Conservation (phyloP, 2,329 filamentous ascomycete species). For the Pyrenochaeta sp. region DNA sequence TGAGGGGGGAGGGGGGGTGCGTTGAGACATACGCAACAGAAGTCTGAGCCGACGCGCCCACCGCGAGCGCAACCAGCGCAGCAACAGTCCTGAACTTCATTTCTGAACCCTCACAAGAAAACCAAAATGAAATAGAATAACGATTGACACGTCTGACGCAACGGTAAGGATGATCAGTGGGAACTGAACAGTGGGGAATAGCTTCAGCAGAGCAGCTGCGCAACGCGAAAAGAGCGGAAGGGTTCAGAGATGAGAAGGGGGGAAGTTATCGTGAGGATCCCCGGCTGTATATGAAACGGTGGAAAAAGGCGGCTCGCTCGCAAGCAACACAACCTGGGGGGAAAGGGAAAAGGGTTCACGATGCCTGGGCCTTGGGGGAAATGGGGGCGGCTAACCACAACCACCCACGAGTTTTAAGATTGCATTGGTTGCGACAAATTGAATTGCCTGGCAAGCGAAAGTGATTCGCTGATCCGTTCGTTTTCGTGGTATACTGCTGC, state of each 20-base stretch:
- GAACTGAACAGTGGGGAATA: constrained; percentile 38
- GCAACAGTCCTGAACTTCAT: constrained; percentile 44
- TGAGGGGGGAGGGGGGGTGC: no score
- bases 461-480: constrained; percentile 13
- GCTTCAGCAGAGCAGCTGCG: constrained; percentile 16
- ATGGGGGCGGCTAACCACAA: constrained; percentile 26
- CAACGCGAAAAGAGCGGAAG: constrained; percentile 26
- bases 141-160: constrained; percentile 10
- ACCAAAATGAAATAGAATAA: constrained; percentile 11
- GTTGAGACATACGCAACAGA: constrained; percentile 29
- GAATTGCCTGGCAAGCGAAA: constrained; percentile 8
- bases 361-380: constrained; percentile 13
- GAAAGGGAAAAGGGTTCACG: constrained; percentile 12
- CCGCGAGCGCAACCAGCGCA: constrained; percentile 40
- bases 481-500: not conserved
- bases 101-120: constrained; percentile 10
- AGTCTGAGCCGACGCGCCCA: constrained; percentile 36
- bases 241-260: constrained; percentile 28
- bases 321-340: not conserved
- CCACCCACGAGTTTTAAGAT: constrained; percentile 5
- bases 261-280: constrained; percentile 21
- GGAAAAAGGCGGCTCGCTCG: not conserved
- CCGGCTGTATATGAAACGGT: constrained; percentile 39
- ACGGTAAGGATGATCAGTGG: constrained; percentile 16
- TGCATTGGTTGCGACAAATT: constrained; percentile 26